Evolutionary conservation across 805 yeast genomes (phyloP).

Genomic region (Zygosaccharomyces bailii): DNA sequence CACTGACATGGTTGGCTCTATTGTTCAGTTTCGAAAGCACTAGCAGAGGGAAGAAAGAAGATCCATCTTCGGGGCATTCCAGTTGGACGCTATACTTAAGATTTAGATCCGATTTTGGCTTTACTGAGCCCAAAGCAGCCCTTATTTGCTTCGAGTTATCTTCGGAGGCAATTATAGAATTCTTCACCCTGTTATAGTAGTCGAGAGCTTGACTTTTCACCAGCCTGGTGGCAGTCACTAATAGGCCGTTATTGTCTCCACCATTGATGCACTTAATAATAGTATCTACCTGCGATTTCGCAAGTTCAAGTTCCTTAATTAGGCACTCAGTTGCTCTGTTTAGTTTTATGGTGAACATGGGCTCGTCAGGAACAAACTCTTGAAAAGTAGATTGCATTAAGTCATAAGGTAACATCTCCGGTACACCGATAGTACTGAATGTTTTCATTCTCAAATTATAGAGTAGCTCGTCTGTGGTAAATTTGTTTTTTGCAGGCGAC

Average conservation of each 20-base stretch:
- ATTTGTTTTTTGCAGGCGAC: constrained; percentile 27
- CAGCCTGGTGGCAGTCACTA: constrained; percentile 28
- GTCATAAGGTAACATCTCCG: constrained; percentile 53
- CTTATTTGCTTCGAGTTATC: constrained; percentile 15
- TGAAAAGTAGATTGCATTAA: constrained; percentile 25
- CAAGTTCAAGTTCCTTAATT: constrained; percentile 19
- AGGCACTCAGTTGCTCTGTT: constrained; percentile 20
- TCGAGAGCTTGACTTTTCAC: constrained; percentile 31
- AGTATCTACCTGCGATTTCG: constrained; percentile 13
- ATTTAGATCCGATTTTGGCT: neutral
- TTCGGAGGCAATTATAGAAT: constrained; percentile 16
- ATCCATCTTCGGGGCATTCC: constrained; percentile 14
- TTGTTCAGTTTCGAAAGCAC: constrained; percentile 9
- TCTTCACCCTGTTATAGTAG: constrained; percentile 31
- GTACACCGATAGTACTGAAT: constrained; percentile 75
- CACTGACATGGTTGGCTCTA: neutral
- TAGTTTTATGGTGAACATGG: constrained; percentile 19
- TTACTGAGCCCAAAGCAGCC: constrained; percentile 8
- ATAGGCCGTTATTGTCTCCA: constrained; percentile 22
- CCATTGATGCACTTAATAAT: constrained; percentile 22
- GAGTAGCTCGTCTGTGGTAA: constrained; percentile 33
- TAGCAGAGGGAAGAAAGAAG: constrained; percentile 25
- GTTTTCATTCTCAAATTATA: constrained; percentile 71
- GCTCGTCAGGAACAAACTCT: constrained; percentile 22
- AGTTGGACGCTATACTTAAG: constrained; percentile 13